Conservation (phyloP, 1,284 basidiomycete species). For the Wallemia mellicola region DNA sequence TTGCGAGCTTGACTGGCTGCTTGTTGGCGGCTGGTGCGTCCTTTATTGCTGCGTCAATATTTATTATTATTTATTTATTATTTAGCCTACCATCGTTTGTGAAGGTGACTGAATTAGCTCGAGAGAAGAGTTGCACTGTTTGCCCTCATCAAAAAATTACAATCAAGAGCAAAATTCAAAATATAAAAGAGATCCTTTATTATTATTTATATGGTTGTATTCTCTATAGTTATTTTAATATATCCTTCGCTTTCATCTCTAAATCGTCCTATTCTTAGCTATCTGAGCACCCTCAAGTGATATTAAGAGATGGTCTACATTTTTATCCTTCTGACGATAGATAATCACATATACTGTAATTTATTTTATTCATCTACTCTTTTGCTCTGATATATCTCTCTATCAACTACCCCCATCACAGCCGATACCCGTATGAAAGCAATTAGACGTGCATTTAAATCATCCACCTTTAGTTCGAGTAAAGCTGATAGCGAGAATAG, state of each 20-base stretch:
- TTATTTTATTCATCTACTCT: no score
- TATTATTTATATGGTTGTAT: not conserved
- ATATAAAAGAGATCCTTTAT: not conserved
- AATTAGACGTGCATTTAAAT: not conserved
- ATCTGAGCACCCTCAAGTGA: no score
- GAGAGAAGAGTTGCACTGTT: not conserved
- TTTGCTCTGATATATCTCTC: no score
- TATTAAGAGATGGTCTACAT: no score
- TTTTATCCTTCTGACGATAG: no score
- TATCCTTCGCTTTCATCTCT: no score
- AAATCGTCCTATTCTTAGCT: not conserved
- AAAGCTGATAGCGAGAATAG: not conserved
- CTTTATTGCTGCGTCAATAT: constrained; percentile 3
- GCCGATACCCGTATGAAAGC: not conserved
- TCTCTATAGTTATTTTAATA: no score
- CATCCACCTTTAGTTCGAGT: not conserved
- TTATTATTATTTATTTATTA: not conserved
- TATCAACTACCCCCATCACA: no score
- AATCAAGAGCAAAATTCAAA: not conserved
- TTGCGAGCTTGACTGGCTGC: constrained; percentile 76
- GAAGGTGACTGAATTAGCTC: no score
- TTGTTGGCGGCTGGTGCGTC: constrained; percentile 19
- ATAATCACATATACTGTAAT: no score
- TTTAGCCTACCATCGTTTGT: no score
- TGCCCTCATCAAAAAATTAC: not conserved